These are phyloP conservation scores for Cryphonectria radicalis DNA, from an alignment of 2,329 filamentous ascomycete genomes.

Conservation along the genomic window DNA sequence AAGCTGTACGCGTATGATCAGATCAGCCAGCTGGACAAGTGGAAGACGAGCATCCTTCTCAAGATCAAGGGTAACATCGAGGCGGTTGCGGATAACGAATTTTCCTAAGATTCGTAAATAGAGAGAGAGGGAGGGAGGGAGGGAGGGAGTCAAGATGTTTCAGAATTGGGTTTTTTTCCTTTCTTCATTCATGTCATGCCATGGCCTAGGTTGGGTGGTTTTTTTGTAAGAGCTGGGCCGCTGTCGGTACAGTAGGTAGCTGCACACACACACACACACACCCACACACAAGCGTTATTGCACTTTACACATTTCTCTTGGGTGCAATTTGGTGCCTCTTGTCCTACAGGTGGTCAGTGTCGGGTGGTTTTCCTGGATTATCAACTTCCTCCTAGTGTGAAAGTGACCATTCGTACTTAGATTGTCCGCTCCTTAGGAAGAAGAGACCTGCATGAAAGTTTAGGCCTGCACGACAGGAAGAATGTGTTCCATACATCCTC, in stretches of 20 bases:
- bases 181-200: slow-evolving; percentile 11
- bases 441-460: not conserved
- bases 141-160: not conserved
- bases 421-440: not conserved
- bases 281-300: slow-evolving; percentile 2
- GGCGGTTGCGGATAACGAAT: slow-evolving; percentile 45
- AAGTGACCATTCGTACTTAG: too few relatives aligned
- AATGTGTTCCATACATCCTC: not conserved
- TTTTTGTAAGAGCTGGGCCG: not conserved
- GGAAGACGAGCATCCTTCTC: slow-evolving; percentile 88
- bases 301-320: not conserved
- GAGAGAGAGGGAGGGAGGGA: not conserved
- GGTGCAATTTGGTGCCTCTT: not conserved
- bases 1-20: slow-evolving; percentile 90
- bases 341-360: not conserved
- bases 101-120: slow-evolving; percentile 35
- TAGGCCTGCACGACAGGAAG: not conserved
- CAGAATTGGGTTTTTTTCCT: not conserved
- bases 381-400: not conserved
- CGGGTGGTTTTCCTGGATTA: not conserved
- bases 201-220: slow-evolving; percentile 10
- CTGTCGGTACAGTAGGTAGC: slow-evolving; percentile 6
- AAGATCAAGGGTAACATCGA: slow-evolving; percentile 85
- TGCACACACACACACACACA: not conserved
- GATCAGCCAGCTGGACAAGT: slow-evolving; percentile 92